Conservation (phyloP, 805 yeast species). For the Teunomyces aglyptinius region DNA sequence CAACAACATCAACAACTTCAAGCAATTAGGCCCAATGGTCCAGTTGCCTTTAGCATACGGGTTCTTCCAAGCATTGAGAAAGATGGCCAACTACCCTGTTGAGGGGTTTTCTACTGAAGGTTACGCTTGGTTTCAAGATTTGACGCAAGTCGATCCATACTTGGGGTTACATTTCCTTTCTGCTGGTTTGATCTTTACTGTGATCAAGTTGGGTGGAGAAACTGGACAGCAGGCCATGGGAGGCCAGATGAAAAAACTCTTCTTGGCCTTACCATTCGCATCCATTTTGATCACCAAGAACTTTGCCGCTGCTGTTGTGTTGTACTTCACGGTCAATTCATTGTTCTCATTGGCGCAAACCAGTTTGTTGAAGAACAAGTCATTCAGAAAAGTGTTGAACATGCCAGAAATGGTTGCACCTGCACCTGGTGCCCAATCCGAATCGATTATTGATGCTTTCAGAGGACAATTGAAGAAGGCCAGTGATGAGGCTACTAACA, state of each 20-base stretch:
- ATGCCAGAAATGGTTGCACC: constrained; percentile 56
- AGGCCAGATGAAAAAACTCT: constrained; percentile 59
- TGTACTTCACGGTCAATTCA: constrained; percentile 84
- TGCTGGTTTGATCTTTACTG: constrained; percentile 70
- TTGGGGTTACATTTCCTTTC: constrained; percentile 82
- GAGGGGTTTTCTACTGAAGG: constrained; percentile 81
- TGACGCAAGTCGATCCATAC: constrained; percentile 86
- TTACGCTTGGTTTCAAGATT: constrained; percentile 76
- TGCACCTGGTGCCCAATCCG: constrained; percentile 26
- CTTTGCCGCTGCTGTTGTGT: constrained; percentile 78
- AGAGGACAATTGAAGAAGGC: constrained; percentile 30
- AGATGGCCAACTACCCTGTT: constrained; percentile 81
- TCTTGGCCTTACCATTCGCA: constrained; percentile 72
- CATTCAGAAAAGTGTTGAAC: constrained; percentile 55
- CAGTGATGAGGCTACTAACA: constrained; percentile 31
- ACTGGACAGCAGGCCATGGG: constrained; percentile 66
- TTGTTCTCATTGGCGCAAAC: constrained; percentile 73
- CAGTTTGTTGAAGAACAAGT: constrained; percentile 54
- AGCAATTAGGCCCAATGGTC: constrained; percentile 71
- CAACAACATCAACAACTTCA: constrained; percentile 70
- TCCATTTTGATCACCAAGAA: constrained; percentile 89
- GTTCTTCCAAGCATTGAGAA: constrained; percentile 80
- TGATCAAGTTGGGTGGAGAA: constrained; percentile 87
- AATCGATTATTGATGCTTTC: constrained; percentile 38
- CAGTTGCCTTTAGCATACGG: constrained; percentile 88